These are phyloP conservation scores for Eustoma russellianum DNA, from an alignment of 257 asterid species.

Conservation along the genomic window DNA sequence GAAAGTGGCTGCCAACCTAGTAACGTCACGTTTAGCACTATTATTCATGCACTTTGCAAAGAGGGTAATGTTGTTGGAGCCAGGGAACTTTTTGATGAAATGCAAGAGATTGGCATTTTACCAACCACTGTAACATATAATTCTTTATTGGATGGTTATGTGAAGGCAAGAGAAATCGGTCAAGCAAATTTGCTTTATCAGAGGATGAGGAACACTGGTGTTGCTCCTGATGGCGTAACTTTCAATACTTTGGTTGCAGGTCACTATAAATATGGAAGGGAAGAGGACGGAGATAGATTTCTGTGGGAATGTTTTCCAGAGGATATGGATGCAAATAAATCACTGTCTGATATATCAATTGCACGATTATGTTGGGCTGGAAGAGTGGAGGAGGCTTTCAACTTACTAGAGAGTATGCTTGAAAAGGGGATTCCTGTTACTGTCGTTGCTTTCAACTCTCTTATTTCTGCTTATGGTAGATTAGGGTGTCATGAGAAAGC, in stretches of 20 bases:
- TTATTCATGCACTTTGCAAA: slow-evolving; percentile 65
- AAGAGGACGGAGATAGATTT: slow-evolving; percentile 35
- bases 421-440: slow-evolving; percentile 70
- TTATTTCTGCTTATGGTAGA: slow-evolving; percentile 68
- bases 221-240: slow-evolving; percentile 69
- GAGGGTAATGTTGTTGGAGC: slow-evolving; percentile 78
- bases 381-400: slow-evolving; percentile 62
- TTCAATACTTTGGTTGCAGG: slow-evolving; percentile 73
- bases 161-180: slow-evolving; percentile 63
- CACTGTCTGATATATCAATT: slow-evolving; percentile 44
- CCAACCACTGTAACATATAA: slow-evolving; percentile 51
- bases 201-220: slow-evolving; percentile 61
- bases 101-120: slow-evolving; percentile 47
- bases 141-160: slow-evolving; percentile 78
- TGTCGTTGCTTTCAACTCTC: slow-evolving; percentile 61
- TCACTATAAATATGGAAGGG: slow-evolving; percentile 64
- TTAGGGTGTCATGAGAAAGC: slow-evolving; percentile 55
- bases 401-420: slow-evolving; percentile 46
- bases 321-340: slow-evolving; percentile 33
- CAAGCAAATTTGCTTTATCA: slow-evolving; percentile 54
- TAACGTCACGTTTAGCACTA: slow-evolving; percentile 45
- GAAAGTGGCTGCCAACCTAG: slow-evolving; percentile 61
- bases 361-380: slow-evolving; percentile 76
- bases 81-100: slow-evolving; percentile 48
- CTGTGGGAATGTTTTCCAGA: slow-evolving; percentile 37